Evolutionary conservation across 176 grass and related monocot genomes (phyloP), one percentile per base, ranked within the genome.

Genomic region (Bromus sterilis): DNA sequence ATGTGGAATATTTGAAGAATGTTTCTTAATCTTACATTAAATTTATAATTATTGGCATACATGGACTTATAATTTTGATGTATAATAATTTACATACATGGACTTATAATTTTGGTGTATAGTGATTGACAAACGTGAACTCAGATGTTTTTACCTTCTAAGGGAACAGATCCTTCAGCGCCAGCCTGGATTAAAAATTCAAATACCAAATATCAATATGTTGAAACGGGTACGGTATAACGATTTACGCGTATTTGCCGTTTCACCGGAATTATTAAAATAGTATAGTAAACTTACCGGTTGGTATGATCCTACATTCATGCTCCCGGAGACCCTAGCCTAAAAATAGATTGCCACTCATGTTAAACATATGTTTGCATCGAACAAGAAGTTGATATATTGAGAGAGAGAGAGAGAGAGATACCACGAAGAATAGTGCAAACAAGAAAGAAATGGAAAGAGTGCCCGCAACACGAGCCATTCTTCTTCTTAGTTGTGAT

Each of bases 151-250:
- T 62, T 82, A 83, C 86, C 53, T 83, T 65, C 7, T 55, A 66
- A 37, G 10, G 75, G 46, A 28, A 88, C 67, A n/a, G 44, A 88
- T n/a, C 80, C 80, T 79, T 88, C 86, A 2, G 2, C 80, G 37
- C 75, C 66, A 83, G 18, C n/a, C 86, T 79, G 25, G 25, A 37
- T 37, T 36, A 29, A 3, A 46, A 18, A 79, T 74, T 30, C 14
- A 26, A 33, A n/a, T 12, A 3, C 21, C 21, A 1, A 86, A 59
- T n/a, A 59, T 58, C 2, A 46, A 11, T 34, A 11, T 7, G 31
- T 29, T 11, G 4, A 32, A 33, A 25, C 9, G 33, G 56, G 34
- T 42, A 42, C 0, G 11, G 9, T 11, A 10, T 24, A 24, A 40
- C 46, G 20, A 28, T 13, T 20, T 41, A 42, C 0, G 0, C 68